phyloP scores from a whole-genome alignment of 148 eudicot species.

The Polygonum aviculare region DNA sequence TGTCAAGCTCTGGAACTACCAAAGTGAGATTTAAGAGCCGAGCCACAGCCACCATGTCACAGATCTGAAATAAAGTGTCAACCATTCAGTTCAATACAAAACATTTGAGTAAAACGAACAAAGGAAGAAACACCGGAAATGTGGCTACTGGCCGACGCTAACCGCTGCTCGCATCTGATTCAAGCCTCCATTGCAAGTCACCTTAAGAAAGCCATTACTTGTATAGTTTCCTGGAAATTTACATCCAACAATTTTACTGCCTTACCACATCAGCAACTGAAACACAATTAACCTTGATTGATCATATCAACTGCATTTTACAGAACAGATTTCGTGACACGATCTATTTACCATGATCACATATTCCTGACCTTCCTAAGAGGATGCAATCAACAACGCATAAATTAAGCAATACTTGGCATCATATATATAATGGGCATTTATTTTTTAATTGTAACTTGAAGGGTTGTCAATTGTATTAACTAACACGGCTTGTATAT shows the following conservation, averaged over 20 bases:
- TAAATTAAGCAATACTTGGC: background rate
- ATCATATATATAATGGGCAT: background rate
- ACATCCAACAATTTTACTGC: background rate
- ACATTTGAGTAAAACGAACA: conserved; percentile 11
- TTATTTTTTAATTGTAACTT: background rate
- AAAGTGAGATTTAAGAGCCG: conserved; percentile 85
- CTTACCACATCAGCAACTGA: background rate
- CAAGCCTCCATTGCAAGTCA: conserved; percentile 90
- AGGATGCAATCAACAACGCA: background rate
- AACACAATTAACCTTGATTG: background rate
- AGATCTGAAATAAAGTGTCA: conserved; percentile 50
- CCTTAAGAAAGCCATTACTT: conserved; percentile 76
- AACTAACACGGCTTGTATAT: background rate
- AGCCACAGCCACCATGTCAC: conserved; percentile 91
- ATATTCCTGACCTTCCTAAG: background rate
- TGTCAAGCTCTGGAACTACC: conserved; percentile 94
- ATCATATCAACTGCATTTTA: background rate
- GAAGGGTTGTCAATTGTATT: background rate
- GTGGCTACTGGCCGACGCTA: background rate
- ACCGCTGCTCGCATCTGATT: conserved; percentile 99
- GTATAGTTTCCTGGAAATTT: conserved; percentile 65
- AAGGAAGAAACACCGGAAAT: background rate
- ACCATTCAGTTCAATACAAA: conserved; percentile 10
- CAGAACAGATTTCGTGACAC: background rate
- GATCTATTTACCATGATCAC: background rate